Conservation (phyloP, 106 monocot genomes). For the Phalaenopsis equestris region DNA sequence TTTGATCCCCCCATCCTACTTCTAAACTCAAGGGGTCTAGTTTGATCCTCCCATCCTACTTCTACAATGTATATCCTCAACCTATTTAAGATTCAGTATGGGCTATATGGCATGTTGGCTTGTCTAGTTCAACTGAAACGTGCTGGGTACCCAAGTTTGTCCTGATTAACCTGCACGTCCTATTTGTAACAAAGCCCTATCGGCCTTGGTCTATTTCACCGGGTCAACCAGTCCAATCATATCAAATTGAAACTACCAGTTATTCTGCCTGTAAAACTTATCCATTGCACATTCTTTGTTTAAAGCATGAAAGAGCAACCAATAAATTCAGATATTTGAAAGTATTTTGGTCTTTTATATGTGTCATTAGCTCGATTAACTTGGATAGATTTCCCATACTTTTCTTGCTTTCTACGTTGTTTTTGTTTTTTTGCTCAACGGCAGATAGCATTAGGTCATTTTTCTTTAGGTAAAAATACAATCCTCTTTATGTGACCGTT, state of each 20-base stretch:
- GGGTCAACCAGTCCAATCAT: neutral
- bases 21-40: no score
- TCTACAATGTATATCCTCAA: neutral
- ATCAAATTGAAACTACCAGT: neutral
- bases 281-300: neutral
- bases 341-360: neutral
- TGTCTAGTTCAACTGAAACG: neutral
- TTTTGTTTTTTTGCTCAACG: neutral
- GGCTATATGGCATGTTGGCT: neutral
- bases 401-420: neutral
- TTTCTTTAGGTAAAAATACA: neutral
- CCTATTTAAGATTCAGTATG: neutral
- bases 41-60: neutral
- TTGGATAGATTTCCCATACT: neutral
- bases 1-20: neutral
- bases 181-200: neutral
- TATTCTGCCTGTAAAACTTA: neutral
- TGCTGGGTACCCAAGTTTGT: neutral
- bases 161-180: neutral
- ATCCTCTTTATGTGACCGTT: neutral
- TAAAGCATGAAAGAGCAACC: neutral
- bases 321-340: neutral
- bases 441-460: neutral
- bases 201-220: neutral
- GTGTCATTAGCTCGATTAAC: neutral